Evolutionary conservation across 257 asterid genomes (phyloP).

Genomic region (Cynanchum wilfordii): DNA sequence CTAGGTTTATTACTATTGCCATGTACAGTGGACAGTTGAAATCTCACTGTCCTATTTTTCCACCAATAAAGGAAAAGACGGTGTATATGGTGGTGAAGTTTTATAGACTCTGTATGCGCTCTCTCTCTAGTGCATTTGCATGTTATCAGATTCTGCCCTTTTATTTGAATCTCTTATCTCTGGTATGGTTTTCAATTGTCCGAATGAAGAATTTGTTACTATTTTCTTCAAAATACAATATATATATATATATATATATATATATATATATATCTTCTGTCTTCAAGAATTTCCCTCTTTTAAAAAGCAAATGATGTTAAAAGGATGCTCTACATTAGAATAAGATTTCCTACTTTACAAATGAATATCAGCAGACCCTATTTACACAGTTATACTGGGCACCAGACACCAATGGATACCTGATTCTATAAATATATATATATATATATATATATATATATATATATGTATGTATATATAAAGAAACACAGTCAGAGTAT

Average conservation of each 20-base stretch:
- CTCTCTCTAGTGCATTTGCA: neutral
- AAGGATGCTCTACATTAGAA: neutral
- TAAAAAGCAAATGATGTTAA: neutral
- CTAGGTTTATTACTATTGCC: conserved; percentile 22
- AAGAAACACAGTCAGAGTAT: neutral
- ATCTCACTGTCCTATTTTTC: conserved; percentile 31
- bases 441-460: neutral
- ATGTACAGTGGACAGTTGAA: conserved; percentile 36
- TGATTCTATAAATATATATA: neutral
- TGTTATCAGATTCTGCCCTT: neutral
- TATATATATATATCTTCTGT: neutral
- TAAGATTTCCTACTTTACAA: neutral
- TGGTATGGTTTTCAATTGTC: too few species aligned
- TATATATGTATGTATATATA: neutral
- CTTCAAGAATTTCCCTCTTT: neutral
- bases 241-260: too few species aligned
- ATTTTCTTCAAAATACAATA: too few species aligned
- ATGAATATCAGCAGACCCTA: neutral
- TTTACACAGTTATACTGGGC: conserved; percentile 12
- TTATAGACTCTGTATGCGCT: conserved; percentile 4
- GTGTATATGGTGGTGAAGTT: conserved; percentile 15
- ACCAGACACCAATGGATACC: neutral
- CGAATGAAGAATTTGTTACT: too few species aligned
- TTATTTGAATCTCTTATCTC: neutral
- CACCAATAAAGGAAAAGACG: conserved; percentile 24